These are phyloP conservation scores for Trichoderma asperellum DNA, from an alignment of 2,329 filamentous ascomycete species.

Conservation along the genomic window DNA sequence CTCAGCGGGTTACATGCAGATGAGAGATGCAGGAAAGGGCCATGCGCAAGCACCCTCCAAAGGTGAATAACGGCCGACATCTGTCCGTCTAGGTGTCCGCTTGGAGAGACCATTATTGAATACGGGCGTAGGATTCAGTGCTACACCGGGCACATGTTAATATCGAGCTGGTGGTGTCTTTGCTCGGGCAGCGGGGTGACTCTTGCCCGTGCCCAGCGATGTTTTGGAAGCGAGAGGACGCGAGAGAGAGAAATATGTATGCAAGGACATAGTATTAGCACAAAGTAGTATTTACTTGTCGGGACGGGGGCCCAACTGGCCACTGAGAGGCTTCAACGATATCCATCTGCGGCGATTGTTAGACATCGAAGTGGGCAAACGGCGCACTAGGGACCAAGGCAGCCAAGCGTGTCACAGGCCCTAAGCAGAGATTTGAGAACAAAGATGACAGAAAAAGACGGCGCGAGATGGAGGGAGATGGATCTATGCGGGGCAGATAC, in stretches of 20 bases:
- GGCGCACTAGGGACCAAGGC: background rate
- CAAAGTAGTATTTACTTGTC: background rate
- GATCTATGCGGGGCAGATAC: slow-evolving; percentile 24
- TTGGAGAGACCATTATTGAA: background rate
- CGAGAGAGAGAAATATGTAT: background rate
- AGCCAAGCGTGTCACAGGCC: background rate
- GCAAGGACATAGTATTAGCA: background rate
- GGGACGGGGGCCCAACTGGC: background rate
- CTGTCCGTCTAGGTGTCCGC: slow-evolving; percentile 19
- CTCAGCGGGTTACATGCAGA: slow-evolving; percentile 26
- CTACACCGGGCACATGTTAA: slow-evolving; percentile 17
- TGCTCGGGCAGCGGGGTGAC: slow-evolving; percentile 23
- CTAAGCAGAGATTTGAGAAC: background rate
- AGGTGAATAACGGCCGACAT: slow-evolving; percentile 21
- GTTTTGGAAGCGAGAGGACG: slow-evolving; percentile 3
- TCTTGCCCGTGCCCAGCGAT: slow-evolving; percentile 7
- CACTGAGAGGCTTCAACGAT: background rate
- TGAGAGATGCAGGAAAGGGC: slow-evolving; percentile 17
- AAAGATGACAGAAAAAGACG: background rate
- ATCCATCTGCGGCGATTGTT: background rate
- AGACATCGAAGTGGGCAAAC: slow-evolving; percentile 3
- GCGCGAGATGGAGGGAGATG: slow-evolving; percentile 17
- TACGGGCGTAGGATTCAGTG: slow-evolving; percentile 27
- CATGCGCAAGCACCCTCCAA: slow-evolving; percentile 18
- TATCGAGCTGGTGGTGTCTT: slow-evolving; percentile 19